Evolutionary conservation across 768 basidiomycete genomes (phyloP).

Genomic region (Trametes meyenii): DNA sequence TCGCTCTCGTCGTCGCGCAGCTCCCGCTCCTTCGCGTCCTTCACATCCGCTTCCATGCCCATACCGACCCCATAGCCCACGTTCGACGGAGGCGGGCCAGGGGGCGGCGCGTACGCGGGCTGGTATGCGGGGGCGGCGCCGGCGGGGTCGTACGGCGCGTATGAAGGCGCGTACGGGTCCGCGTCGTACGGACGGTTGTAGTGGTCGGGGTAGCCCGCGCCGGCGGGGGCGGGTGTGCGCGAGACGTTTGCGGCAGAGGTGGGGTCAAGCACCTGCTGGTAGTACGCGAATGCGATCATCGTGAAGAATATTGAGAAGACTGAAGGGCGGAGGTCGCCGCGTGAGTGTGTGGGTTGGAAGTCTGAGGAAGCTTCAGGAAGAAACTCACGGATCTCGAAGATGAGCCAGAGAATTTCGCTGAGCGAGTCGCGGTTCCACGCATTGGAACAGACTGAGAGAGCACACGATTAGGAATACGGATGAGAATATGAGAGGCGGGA

Average conservation of each 20-base stretch:
- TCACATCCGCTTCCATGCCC: slow-evolving; percentile 26
- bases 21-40: slow-evolving; percentile 24
- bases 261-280: slow-evolving; percentile 76
- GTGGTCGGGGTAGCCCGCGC: slow-evolving; percentile 45
- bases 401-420: slow-evolving; percentile 64
- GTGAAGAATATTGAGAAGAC: slow-evolving; percentile 65
- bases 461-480: not conserved
- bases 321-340: slow-evolving; percentile 37
- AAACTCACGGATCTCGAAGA: slow-evolving; percentile 59
- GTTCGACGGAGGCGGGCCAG: slow-evolving; percentile 34
- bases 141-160: slow-evolving; percentile 25
- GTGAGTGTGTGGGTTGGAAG: not conserved
- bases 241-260: slow-evolving; percentile 52
- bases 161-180: slow-evolving; percentile 38
- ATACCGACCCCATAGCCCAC: slow-evolving; percentile 46
- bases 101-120: slow-evolving; percentile 31
- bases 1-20: slow-evolving; percentile 34
- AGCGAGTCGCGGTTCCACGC: slow-evolving; percentile 69
- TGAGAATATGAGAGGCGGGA: not conserved
- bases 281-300: slow-evolving; percentile 68
- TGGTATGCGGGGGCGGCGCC: slow-evolving; percentile 20
- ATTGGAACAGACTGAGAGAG: slow-evolving; percentile 57
- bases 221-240: slow-evolving; percentile 44
- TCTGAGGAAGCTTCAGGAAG: slow-evolving; percentile 1
- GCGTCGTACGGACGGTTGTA: slow-evolving; percentile 62